Base-by-base conservation (phyloP, 139 green algal species). In the Deuterostichococcus epilithicus region DNA sequence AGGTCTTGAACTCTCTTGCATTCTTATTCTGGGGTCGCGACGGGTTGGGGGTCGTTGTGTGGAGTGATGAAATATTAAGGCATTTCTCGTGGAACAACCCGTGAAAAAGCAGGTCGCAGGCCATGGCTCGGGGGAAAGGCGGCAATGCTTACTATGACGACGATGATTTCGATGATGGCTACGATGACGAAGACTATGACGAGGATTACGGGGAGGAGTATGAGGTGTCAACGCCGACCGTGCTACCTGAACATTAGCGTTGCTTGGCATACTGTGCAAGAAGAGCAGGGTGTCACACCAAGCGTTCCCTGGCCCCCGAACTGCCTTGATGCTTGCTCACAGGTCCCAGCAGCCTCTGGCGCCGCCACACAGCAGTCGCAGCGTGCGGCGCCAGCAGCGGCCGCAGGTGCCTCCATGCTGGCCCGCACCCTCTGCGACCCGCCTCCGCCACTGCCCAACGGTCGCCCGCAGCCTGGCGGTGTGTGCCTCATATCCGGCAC, bases 341-440 rank as follows among this genome's bases (percentile, higher is more conserved):
- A 5, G 33, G 28, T 45, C 20, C 23, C 30, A 66, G 38, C 25
- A n/a, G n/a, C 45, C 33, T 70, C 76, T 38, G 68, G 74, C 72
- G 70, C 71, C 3, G 6, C 26, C 70, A 68, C 77, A 39, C 66
- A 59, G 67, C 34, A 70, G 15, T 6, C 25, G 65, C 77, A 80
- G 33, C 45, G 65, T 32, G 68, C 74, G 20, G 68, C 42, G 0
- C 76, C 68, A 30, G 83, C 84, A 3, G 76, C 77, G 36, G 77
- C 86, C 73, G 88, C 88, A 93, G 90, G 90, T 94, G 90, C 89
- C 44, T 95, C 90, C 71, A 52, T 72, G 13, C 79, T 95, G 67
- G 90, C 90, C 6, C 83, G 78, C 35, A 76, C 20, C 34, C 73
- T 95, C 35, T 88, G 81, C 67, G 85, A 88, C 52, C 85, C 87